A percentile compares a stretch with the other conserved stretches of the same genome.
Conservation (phyloP, 441 rosid species). For the Isatis lusitanica region DNA sequence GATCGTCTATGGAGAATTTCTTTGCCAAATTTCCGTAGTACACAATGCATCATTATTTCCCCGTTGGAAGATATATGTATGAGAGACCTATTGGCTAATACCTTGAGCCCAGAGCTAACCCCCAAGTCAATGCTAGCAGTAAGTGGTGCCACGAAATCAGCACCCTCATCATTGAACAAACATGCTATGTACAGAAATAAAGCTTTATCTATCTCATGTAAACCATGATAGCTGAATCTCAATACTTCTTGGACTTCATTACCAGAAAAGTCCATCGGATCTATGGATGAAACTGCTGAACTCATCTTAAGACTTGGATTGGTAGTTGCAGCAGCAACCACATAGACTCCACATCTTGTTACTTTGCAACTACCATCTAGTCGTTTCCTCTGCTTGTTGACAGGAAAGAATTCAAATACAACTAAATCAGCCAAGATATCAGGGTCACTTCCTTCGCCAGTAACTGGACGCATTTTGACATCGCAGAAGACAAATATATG, state of each 20-base stretch:
- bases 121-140: background rate
- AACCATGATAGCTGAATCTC: background rate
- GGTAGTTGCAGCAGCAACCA: background rate
- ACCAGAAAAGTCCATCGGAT: background rate
- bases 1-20: background rate
- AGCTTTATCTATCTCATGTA: background rate
- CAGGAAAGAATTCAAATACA: constrained; percentile 15
- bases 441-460: background rate
- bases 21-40: background rate
- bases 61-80: constrained; percentile 1
- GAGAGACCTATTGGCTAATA: constrained; percentile 5
- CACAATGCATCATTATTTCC: background rate
- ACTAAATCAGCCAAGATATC: background rate
- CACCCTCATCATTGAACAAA: constrained; percentile 13
- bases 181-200: background rate
- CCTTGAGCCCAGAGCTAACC: background rate
- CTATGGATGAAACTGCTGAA: background rate
- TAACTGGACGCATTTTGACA: background rate
- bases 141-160: background rate
- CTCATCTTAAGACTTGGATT: background rate
- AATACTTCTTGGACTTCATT: background rate
- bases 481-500: constrained; percentile 20
- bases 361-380: background rate
- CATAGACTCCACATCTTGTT: constrained; percentile 10
- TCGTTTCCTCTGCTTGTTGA: background rate